Evolutionary conservation across 345 rosid genomes (phyloP), one percentile per base, ranked within the genome.

Genomic region (Moricandia moricandioides): DNA sequence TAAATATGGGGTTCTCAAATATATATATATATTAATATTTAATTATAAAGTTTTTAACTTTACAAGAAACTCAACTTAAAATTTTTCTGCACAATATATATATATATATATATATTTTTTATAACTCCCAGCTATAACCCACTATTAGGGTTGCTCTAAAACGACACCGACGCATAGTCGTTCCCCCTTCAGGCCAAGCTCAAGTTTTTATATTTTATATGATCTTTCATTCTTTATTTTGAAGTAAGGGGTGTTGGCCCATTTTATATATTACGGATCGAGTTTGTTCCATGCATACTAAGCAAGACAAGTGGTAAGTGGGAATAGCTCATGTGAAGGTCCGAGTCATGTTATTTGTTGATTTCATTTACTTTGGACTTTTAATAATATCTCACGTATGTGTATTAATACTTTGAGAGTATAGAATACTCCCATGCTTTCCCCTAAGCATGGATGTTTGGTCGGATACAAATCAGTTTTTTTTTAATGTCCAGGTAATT

Each of bases 251-350:
- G 61, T 45, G 67, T 70, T 65, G 76, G 71, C 71, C 71, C 72
- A 58, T 71, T 77, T 63, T 71, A 65, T 71, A 59, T 33, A 24
- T 14, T 56, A 43, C 71, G 67, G 71, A 34, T 70, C 39, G 34
- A 70, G 27, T 14, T 39, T 65, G 72, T 77, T 49, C 62, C 76
- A 77, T 71, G 68, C 31, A 47, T 65, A 58, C 58, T 65, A 77
- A 77, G 80, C 76, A 77, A 71, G 56, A 56, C 71, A 29, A 29
- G 4, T n/a, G 31, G 10, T 13, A 58, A 77, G 72, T 77, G 80
- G 76, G 76, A 77, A 77, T 67, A 77, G 80, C 80, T 77, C 62
- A 77, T 71, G 72, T 11, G 16, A 76, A 59, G 75, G 65, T 56
- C 60, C 24, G 13, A 70, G 58, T 70, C 80, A 70, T 35, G 34